Percentiles rank a stretch among this genome's conserved stretches.
Conservation (phyloP, 768 basidiomycete genomes). For the Boletus rufocinnamomeus region DNA sequence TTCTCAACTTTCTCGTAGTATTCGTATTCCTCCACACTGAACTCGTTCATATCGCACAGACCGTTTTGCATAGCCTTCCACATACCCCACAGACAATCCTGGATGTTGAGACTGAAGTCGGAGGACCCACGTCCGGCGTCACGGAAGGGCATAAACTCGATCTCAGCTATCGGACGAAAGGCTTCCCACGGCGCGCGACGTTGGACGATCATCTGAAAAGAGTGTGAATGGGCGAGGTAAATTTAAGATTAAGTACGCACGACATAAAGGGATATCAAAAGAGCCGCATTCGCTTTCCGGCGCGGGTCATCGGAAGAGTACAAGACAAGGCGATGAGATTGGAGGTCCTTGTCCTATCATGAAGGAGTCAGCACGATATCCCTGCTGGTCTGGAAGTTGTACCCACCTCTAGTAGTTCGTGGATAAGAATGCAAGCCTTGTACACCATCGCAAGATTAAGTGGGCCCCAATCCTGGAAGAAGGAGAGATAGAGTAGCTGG, state of each 20-base stretch:
- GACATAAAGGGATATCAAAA: slow-evolving; percentile 91
- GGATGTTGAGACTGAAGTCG: slow-evolving; percentile 91
- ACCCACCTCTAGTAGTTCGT: slow-evolving; percentile 79
- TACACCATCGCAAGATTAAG: slow-evolving; percentile 92
- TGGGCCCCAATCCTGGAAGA: slow-evolving; percentile 95
- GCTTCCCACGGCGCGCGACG: slow-evolving; percentile 91
- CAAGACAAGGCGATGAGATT: slow-evolving; percentile 75
- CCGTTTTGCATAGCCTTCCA: slow-evolving; percentile 92
- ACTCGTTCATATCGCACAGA: slow-evolving; percentile 92
- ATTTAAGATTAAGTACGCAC: slow-evolving; percentile 49
- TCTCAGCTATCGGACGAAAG: slow-evolving; percentile 87
- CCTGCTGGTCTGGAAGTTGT: slow-evolving; percentile 22
- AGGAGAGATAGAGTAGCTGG: slow-evolving; percentile 87
- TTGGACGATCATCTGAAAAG: slow-evolving; percentile 84
- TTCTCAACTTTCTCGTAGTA: slow-evolving; percentile 95
- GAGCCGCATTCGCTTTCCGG: slow-evolving; percentile 89
- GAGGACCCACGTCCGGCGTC: slow-evolving; percentile 93
- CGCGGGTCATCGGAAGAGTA: slow-evolving; percentile 87
- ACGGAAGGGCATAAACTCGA: slow-evolving; percentile 94
- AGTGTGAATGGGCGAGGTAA: slow-evolving; percentile 22
- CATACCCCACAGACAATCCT: slow-evolving; percentile 87
- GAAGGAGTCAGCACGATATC: slow-evolving; percentile 25
- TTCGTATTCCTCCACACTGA: slow-evolving; percentile 91
- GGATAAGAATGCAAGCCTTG: slow-evolving; percentile 89
- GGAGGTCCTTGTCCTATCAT: slow-evolving; percentile 70